Conservation (phyloP, 257 asterid species). For the Solanum sejunctum region DNA sequence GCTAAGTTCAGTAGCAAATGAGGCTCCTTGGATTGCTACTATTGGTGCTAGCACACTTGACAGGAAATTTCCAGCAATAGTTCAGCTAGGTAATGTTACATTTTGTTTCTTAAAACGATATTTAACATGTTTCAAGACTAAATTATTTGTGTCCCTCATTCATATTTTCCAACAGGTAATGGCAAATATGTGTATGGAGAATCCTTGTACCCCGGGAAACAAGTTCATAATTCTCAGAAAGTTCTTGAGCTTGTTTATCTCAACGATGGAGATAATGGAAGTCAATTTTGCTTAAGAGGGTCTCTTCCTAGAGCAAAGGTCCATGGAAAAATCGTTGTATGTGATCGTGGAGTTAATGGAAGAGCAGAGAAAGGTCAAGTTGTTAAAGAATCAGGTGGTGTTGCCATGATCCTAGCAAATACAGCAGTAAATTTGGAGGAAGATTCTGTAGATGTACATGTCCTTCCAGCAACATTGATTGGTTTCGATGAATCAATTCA, state of each 20-base stretch:
- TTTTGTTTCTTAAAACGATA: background rate
- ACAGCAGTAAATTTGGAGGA: conserved; percentile 2
- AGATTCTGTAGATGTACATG: conserved; percentile 1
- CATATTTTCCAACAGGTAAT: background rate
- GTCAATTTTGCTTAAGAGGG: conserved; percentile 2
- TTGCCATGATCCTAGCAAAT: conserved; percentile 6
- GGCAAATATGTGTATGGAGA: conserved; percentile 4
- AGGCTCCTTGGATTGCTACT: conserved; percentile 4
- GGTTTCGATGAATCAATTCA: conserved; percentile 2
- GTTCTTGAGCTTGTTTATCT: background rate
- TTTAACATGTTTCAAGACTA: background rate
- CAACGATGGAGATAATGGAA: background rate
- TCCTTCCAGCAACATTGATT: conserved; percentile 6
- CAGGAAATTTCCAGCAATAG: conserved; percentile 2
- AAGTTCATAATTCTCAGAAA: background rate
- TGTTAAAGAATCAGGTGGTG: conserved; percentile 5
- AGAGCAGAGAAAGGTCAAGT: conserved; percentile 9
- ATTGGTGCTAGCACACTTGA: conserved; percentile 3
- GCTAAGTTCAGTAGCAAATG: conserved; percentile 1
- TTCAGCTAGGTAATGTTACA: background rate
- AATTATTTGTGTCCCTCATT: background rate
- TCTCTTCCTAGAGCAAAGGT: background rate
- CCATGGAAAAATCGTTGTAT: background rate
- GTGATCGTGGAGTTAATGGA: conserved; percentile 3
- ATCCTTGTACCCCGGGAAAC: background rate